Evolutionary conservation across 352 stramenopile species (phyloP), one percentile per base, ranked within the genome.

Genomic region (Pythium myriotylum): DNA sequence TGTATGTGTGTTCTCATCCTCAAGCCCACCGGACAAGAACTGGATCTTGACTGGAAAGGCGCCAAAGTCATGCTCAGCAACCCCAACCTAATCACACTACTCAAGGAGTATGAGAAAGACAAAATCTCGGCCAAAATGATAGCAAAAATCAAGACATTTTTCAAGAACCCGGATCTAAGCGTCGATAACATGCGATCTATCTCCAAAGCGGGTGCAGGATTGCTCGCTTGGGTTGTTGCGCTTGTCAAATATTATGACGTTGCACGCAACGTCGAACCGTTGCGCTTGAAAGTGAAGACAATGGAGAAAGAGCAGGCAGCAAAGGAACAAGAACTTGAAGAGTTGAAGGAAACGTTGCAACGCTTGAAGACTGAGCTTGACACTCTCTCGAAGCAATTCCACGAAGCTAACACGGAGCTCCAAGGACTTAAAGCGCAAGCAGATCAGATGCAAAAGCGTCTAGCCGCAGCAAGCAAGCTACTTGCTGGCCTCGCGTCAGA

Each of bases 221-320:
- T 98, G 23, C 78, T 98, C 4, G 88, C 93, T 29, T 98, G 95
- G 95, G 92, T 98, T 13, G 79, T 95, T 13, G 95, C 95, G 19
- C 97, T 98, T 56, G 84, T 96, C 43, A 98, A 98, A 59, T 98
- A 98, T 70, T 94, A 98, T 58, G 92, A 98, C 32, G 91, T 98
- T 10, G 94, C 95, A 9, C 93, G 93, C 49, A 98, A 98, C 50
- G 95, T 98, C 3, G 92, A 98, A 32, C 95, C 95, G 0, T 62
- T 98, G 37, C 79, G 84, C 41, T 70, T 86, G 17, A 97, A 97
- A 56, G 94, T 98, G 3, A 97, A 96, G 54, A 88, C 91, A 0
- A 92, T 96, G 81, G 88, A 97, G 56, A 98, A 98, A 57, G 89
- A 98, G 57, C 92, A 98, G 57, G 79, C 79, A 0, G 64, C 96